phyloP scores from a whole-genome alignment of 176 grass and related monocot species.

The Tillandsia fasciculata region DNA sequence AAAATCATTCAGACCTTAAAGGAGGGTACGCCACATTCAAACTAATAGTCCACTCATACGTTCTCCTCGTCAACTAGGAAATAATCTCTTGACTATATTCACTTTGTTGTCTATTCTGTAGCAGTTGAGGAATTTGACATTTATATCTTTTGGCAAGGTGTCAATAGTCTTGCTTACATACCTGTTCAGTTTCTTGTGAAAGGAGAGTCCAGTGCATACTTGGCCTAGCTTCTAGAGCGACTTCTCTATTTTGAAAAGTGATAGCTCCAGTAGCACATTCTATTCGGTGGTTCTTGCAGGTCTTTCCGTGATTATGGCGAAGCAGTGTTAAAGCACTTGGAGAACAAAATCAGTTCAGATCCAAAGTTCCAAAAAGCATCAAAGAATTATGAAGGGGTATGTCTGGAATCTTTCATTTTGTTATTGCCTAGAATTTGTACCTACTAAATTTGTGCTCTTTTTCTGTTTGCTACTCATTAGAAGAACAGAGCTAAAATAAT shows the following conservation, averaged over 20 bases:
- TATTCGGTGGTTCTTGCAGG: slow-evolving; percentile 26
- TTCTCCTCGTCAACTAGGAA: background rate
- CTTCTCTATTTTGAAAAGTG: too few relatives aligned
- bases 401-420: slow-evolving; percentile 11
- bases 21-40: slow-evolving; percentile 59
- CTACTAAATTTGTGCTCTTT: background rate
- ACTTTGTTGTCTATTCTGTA: too few relatives aligned
- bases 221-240: too few relatives aligned
- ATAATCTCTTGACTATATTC: too few relatives aligned
- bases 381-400: slow-evolving; percentile 80
- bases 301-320: slow-evolving; percentile 91
- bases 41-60: background rate
- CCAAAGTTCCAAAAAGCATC: slow-evolving; percentile 42
- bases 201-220: too few relatives aligned
- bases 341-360: slow-evolving; percentile 40
- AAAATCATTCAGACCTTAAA: slow-evolving; percentile 70
- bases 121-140: too few relatives aligned
- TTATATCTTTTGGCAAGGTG: too few relatives aligned
- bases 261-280: too few relatives aligned
- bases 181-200: too few relatives aligned
- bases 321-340: slow-evolving; percentile 75
- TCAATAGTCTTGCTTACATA: too few relatives aligned
- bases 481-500: background rate
- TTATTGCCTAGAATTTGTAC: background rate
- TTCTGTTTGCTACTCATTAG: background rate